phyloP scores from a whole-genome alignment of 768 basidiomycete species.

The Nidularia pulvinata region DNA sequence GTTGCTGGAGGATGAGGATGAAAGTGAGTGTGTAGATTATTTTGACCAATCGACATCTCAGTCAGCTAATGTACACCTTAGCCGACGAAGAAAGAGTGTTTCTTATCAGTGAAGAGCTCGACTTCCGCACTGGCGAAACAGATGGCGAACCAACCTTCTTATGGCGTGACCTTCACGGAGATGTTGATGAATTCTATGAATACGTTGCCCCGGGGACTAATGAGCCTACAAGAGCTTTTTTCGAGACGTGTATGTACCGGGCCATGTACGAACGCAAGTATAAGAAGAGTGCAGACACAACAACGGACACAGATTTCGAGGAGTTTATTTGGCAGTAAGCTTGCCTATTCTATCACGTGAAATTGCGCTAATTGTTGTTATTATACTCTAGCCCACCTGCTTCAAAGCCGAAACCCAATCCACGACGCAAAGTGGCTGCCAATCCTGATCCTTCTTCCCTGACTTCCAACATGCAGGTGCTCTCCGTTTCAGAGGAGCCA shows the following conservation, averaged over 20 bases:
- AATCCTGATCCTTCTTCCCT: slow-evolving; percentile 15
- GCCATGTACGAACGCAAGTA: slow-evolving; percentile 98
- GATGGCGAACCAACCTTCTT: slow-evolving; percentile 82
- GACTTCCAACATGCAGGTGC: slow-evolving; percentile 2
- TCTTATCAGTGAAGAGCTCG: slow-evolving; percentile 87
- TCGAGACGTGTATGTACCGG: slow-evolving; percentile 93
- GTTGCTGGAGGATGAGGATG: slow-evolving; percentile 91
- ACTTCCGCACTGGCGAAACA: slow-evolving; percentile 75
- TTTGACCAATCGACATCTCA: background rate
- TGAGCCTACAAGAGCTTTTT: slow-evolving; percentile 81
- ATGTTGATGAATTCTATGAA: slow-evolving; percentile 92
- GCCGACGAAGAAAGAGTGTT: slow-evolving; percentile 95
- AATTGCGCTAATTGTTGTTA: background rate
- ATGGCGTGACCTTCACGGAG: slow-evolving; percentile 92
- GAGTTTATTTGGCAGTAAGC: slow-evolving; percentile 85
- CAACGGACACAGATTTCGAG: slow-evolving; percentile 66
- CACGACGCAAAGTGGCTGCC: slow-evolving; percentile 4
- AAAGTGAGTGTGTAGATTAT: slow-evolving; percentile 50
- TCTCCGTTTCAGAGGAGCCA: slow-evolving; percentile 3
- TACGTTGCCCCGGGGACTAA: slow-evolving; percentile 84
- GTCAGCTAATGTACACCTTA: slow-evolving; percentile 22
- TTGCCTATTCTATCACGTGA: background rate
- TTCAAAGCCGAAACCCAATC: slow-evolving; percentile 13
- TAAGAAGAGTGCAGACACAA: slow-evolving; percentile 66
- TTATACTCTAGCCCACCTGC: slow-evolving; percentile 29